These are phyloP conservation scores for sunflower (Helianthus annuus) DNA, from an alignment of 129 eudicot genomes.

Conservation along the genomic window DNA sequence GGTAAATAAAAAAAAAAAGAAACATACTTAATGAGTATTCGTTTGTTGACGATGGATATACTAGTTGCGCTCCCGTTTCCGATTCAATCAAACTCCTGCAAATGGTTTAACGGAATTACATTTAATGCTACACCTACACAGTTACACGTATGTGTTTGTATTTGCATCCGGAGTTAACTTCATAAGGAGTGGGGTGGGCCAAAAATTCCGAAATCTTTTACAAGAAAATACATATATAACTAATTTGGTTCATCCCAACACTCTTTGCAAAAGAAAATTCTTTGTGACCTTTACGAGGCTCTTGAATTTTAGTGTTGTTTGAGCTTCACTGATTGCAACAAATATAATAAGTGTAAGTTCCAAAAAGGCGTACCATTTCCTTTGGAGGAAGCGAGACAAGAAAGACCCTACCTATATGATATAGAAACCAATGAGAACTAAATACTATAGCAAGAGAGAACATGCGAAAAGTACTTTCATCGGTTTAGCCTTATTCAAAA, in stretches of 20 bases:
- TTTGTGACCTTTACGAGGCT: no score
- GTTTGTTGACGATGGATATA: conserved; percentile 54
- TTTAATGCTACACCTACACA: background rate
- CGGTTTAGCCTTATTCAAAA: conserved; percentile 7
- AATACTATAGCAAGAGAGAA: background rate
- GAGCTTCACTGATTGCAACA: conserved; percentile 11
- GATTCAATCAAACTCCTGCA: conserved; percentile 70
- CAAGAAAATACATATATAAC: no score
- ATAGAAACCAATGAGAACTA: conserved; percentile 7
- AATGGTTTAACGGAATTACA: conserved; percentile 11
- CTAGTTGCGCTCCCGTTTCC: conserved; percentile 59
- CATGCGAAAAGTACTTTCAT: background rate
- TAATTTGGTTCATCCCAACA: background rate
- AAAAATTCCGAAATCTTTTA: background rate
- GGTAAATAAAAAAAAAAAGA: conserved; percentile 15
- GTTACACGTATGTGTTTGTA: background rate
- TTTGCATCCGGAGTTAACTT: no score
- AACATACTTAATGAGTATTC: conserved; percentile 66
- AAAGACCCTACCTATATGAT: conserved; percentile 66
- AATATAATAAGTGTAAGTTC: conserved; percentile 5
- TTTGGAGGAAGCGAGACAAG: conserved; percentile 74
- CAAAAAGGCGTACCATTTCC: conserved; percentile 55
- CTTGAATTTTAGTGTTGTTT: no score
- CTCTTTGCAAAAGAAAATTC: background rate
- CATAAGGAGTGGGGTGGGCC: background rate